phyloP scores from a whole-genome alignment of 352 stramenopile species.

The Phytophthora uliginosa region DNA sequence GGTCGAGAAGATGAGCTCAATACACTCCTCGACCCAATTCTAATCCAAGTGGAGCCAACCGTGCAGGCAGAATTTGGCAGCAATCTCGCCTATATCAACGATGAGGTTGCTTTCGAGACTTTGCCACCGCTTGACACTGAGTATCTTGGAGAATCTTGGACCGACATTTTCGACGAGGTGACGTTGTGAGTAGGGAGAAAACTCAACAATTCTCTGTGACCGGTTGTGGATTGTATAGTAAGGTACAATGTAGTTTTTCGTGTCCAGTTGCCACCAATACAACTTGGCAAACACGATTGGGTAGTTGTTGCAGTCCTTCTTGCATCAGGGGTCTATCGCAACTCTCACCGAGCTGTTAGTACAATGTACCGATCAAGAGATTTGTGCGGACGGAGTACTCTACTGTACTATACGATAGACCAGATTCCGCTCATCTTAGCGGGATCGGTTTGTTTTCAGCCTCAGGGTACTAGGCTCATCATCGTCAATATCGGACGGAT shows the following conservation, averaged over 20 bases:
- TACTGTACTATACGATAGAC: too few relatives aligned
- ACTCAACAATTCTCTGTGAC: neutral
- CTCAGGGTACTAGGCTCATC: too few relatives aligned
- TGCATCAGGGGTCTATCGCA: slow-evolving; percentile 41
- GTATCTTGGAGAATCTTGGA: slow-evolving; percentile 36
- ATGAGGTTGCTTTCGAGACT: slow-evolving; percentile 9
- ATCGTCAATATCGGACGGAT: too few relatives aligned
- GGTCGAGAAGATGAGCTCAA: slow-evolving; percentile 39
- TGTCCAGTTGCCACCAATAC: neutral
- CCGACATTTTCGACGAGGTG: slow-evolving; percentile 38
- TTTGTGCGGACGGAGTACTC: too few relatives aligned
- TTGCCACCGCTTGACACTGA: slow-evolving; percentile 33
- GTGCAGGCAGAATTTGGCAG: neutral
- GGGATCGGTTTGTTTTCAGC: too few relatives aligned
- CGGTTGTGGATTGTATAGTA: neutral
- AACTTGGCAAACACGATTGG: neutral
- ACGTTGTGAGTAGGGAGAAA: slow-evolving; percentile 8
- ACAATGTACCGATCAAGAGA: neutral
- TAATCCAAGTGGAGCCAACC: slow-evolving; percentile 5
- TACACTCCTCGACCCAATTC: slow-evolving; percentile 31
- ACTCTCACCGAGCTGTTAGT: slow-evolving; percentile 27
- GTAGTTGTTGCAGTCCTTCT: slow-evolving; percentile 40
- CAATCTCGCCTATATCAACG: neutral
- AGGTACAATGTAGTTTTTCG: neutral
- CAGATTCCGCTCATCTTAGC: too few relatives aligned